A percentile compares a stretch with the other conserved stretches of the same genome.
phyloP scores from a whole-genome alignment of 1,284 basidiomycete species.

The Pyrrhoderma noxium region DNA sequence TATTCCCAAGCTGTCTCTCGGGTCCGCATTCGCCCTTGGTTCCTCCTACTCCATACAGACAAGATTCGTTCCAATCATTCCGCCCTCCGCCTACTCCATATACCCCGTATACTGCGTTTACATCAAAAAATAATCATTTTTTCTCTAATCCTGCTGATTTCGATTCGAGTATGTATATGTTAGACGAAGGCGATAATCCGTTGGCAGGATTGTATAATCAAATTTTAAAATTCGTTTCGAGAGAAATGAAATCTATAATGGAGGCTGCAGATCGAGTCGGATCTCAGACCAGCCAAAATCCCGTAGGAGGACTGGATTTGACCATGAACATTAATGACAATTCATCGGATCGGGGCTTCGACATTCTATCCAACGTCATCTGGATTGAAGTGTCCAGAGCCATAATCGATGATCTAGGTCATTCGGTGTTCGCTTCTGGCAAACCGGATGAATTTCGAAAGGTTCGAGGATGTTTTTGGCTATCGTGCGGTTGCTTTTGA shows the following conservation, averaged over 20 bases:
- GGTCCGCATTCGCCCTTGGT: constrained; percentile 66
- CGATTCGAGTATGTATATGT: constrained; percentile 34
- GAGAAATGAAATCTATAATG: constrained; percentile 66
- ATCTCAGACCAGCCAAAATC: not conserved
- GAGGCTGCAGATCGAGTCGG: constrained; percentile 66
- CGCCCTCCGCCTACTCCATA: constrained; percentile 52
- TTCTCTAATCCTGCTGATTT: constrained; percentile 26
- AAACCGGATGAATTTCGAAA: constrained; percentile 85
- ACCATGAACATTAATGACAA: not conserved
- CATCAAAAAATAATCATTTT: constrained; percentile 43
- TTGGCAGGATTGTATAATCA: constrained; percentile 75
- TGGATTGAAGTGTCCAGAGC: constrained; percentile 79
- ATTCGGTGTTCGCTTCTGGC: constrained; percentile 82
- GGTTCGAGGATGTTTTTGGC: constrained; percentile 35
- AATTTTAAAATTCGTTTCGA: constrained; percentile 73
- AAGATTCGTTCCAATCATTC: constrained; percentile 3
- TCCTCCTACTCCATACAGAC: constrained; percentile 30
- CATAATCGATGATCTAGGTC: constrained; percentile 80
- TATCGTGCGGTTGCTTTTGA: not conserved
- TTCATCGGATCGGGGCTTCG: constrained; percentile 45
- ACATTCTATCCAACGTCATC: constrained; percentile 80
- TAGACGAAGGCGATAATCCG: constrained; percentile 58
- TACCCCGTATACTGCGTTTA: constrained; percentile 56
- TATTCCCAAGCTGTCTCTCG: constrained; percentile 60
- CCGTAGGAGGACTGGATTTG: not conserved